Conservation (phyloP, 768 basidiomycete genomes). For the Zangia roseola region DNA sequence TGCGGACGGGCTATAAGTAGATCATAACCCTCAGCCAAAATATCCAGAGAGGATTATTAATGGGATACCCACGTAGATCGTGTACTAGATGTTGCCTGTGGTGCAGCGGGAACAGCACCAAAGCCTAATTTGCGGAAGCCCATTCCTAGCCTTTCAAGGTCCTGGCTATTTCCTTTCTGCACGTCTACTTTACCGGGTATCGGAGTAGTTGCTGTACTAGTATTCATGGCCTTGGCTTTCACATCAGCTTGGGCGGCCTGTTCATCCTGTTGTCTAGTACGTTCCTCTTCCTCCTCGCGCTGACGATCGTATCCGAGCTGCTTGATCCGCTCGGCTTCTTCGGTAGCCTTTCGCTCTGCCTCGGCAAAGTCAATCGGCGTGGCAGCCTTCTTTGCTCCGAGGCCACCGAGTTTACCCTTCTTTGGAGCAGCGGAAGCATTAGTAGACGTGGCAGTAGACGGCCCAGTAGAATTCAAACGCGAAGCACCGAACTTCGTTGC, state of each 20-base stretch:
- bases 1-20: constrained; percentile 20
- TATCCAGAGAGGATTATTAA: not conserved
- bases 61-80: constrained; percentile 34
- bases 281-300: constrained; percentile 81
- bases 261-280: constrained; percentile 61
- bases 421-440: constrained; percentile 40
- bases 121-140: constrained; percentile 82
- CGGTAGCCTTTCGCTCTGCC: constrained; percentile 84
- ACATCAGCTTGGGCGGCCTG: constrained; percentile 32
- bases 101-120: constrained; percentile 70
- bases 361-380: constrained; percentile 89
- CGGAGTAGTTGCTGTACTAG: constrained; percentile 22
- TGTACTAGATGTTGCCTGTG: constrained; percentile 51
- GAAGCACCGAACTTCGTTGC: constrained; percentile 41
- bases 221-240: constrained; percentile 30
- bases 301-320: constrained; percentile 89
- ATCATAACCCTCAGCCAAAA: not conserved
- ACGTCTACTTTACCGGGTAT: constrained; percentile 30
- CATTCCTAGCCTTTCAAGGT: constrained; percentile 59
- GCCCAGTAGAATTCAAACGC: constrained; percentile 42
- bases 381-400: constrained; percentile 87
- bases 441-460: constrained; percentile 28
- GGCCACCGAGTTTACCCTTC: constrained; percentile 69
- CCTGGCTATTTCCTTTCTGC: constrained; percentile 44
- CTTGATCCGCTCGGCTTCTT: constrained; percentile 91